Evolutionary conservation across 371 early-diverging fungal genomes (phyloP).

Genomic region (Nematocida parisii): DNA sequence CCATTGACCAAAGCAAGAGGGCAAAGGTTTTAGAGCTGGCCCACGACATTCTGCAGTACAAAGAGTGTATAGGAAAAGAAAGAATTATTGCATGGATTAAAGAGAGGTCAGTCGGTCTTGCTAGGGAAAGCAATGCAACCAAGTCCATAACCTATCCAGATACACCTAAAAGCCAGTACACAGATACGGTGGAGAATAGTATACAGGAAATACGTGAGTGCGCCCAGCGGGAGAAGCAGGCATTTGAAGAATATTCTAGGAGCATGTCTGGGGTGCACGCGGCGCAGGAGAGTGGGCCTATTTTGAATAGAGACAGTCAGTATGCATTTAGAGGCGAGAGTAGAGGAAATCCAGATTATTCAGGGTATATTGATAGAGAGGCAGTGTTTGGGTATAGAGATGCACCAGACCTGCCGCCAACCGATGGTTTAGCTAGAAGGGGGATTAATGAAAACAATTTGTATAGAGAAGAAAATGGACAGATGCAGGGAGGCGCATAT

Average conservation of each 20-base stretch:
- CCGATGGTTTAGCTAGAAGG: neutral
- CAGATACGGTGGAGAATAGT: neutral
- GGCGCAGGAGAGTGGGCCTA: neutral
- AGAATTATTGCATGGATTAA: constrained; percentile 52
- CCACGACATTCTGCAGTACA: constrained; percentile 60
- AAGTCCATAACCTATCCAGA: neutral
- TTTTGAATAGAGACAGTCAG: neutral
- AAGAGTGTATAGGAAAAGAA: constrained; percentile 62
- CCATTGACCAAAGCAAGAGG: constrained; percentile 39
- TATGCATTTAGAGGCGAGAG: neutral
- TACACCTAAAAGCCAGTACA: constrained; percentile 16
- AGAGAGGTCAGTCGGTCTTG: constrained; percentile 10
- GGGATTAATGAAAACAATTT: neutral
- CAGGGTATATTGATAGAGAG: neutral
- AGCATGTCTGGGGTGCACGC: neutral
- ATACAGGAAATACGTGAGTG: neutral
- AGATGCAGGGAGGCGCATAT: neutral
- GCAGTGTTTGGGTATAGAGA: neutral
- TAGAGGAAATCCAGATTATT: neutral
- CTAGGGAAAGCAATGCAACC: neutral
- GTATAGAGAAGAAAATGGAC: neutral
- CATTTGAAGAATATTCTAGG: neutral
- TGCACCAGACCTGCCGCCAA: neutral
- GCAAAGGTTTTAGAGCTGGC: constrained; percentile 60
- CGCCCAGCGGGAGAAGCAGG: neutral